Evolutionary conservation across 2,329 filamentous ascomycete species (phyloP).

Genomic region (Aspergillus brunneoviolaceus): DNA sequence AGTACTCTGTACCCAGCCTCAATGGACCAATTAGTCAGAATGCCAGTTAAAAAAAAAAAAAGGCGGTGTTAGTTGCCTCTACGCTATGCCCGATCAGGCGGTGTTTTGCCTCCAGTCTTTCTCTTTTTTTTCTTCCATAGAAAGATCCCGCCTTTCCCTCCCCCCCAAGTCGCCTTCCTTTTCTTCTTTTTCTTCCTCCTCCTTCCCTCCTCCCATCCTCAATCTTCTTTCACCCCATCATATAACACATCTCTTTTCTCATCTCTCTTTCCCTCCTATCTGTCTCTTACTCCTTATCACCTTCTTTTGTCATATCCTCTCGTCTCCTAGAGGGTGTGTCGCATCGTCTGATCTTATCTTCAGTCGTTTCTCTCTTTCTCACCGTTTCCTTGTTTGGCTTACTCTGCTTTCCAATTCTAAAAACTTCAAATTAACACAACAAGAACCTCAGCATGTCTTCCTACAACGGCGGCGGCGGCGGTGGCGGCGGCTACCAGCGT

Average conservation of each 20-base stretch:
- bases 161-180: conserved; percentile 22
- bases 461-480: conserved; percentile 59
- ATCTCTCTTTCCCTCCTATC: conserved; percentile 20
- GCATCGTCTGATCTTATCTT: conserved; percentile 23
- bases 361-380: conserved; percentile 21
- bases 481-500: conserved; percentile 48
- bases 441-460: conserved; percentile 64
- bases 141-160: conserved; percentile 20
- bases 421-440: neutral
- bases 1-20: neutral
- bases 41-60: neutral
- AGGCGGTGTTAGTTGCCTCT: conserved; percentile 1
- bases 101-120: conserved; percentile 26
- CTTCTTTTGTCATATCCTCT: conserved; percentile 19
- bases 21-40: neutral
- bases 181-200: conserved; percentile 29
- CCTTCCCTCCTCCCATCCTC: conserved; percentile 26
- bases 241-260: conserved; percentile 15
- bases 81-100: conserved; percentile 30
- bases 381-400: conserved; percentile 6
- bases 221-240: conserved; percentile 24
- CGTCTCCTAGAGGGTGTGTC: conserved; percentile 11
- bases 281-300: conserved; percentile 14
- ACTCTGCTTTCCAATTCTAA: conserved; percentile 7
- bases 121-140: conserved; percentile 22